Evolutionary conservation across 2,329 filamentous ascomycete species (phyloP), one percentile per base, ranked within the genome.

Genomic region (Hymenoscyphus occultus): DNA sequence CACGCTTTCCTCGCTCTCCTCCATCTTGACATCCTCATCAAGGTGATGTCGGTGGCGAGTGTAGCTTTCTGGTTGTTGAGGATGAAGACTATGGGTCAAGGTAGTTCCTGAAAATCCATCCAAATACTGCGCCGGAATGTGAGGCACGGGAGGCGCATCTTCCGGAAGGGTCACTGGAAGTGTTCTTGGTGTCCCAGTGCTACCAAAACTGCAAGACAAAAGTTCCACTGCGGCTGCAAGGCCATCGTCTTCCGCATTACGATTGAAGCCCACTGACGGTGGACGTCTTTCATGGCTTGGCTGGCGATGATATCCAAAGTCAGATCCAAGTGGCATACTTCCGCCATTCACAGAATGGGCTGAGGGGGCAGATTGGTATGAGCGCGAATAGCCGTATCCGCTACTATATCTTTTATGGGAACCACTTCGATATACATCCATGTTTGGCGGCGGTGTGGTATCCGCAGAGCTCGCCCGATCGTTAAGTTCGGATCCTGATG

Each of bases 161-260:
- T 85, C 81, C 4, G 87, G 84, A 66, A 93, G 80, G 84, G 54
- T 88, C 83, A 64, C 86, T 82, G 68, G 84, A 86, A 72, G 89
- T 4, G 67, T 91, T 88, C 59, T 83, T 71, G 83, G 85, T 76
- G 93, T 97, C 70, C 71, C 70, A 62, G 68, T 70, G 61, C 71
- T 74, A 59, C 89, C 89, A 76, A 96, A 95, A 77, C 92, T 96
- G 83, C 92, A 96, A 78, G 91, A 94, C 68, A 97, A 86, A 40
- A 97, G 82, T 71, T 95, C 92, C 60, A 97, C 92, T 2, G 94
- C 93, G 14, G 93, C 93, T 22, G 93, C 94, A 65, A 98, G 83
- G 70, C 96, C 92, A 58, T 76, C 90, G 74, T 96, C 93, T 69
- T 96, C 92, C 72, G 94, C 88, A 64, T 92, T 89, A 61, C 83